Conservation (phyloP, 371 early-diverging fungal species). For the Mucor indicus region DNA sequence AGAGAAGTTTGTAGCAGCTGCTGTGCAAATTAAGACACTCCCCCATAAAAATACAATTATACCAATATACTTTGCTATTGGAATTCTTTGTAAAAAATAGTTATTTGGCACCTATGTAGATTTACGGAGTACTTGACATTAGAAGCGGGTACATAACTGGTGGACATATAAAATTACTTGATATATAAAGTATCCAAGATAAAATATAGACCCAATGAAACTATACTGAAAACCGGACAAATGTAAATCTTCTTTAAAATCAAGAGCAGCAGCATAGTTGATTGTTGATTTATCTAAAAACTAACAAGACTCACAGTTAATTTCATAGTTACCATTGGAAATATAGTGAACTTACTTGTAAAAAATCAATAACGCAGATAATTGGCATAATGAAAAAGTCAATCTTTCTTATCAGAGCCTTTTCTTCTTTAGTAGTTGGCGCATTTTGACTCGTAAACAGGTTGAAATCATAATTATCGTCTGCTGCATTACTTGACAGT, state of each 20-base stretch:
- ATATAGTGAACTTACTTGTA: constrained; percentile 23
- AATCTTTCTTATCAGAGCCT: too few species aligned
- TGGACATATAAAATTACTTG: constrained; percentile 37
- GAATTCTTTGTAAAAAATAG: constrained; percentile 33
- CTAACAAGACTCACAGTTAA: too few species aligned
- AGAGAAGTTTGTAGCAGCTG: constrained; percentile 29
- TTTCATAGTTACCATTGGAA: too few species aligned
- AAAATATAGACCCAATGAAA: constrained; percentile 35
- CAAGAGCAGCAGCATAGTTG: constrained; percentile 31
- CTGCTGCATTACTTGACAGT: too few species aligned
- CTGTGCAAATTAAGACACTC: too few species aligned
- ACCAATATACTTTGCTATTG: constrained; percentile 35
- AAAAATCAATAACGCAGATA: constrained; percentile 34
- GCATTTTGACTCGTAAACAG: too few species aligned
- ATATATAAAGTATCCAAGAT: constrained; percentile 34
- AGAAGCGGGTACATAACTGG: neutral
- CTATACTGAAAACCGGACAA: constrained; percentile 28
- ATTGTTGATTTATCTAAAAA: constrained; percentile 45
- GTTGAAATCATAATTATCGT: too few species aligned
- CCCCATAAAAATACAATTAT: constrained; percentile 20
- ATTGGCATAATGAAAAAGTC: constrained; percentile 36
- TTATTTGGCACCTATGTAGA: constrained; percentile 36
- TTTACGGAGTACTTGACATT: neutral
- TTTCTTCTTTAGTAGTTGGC: too few species aligned
- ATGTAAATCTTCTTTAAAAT: constrained; percentile 25